Percentiles rank a stretch among this genome's conserved stretches.
Evolutionary conservation across 331 rosid genomes (phyloP).

Genomic region (Quercus tomentella): DNA sequence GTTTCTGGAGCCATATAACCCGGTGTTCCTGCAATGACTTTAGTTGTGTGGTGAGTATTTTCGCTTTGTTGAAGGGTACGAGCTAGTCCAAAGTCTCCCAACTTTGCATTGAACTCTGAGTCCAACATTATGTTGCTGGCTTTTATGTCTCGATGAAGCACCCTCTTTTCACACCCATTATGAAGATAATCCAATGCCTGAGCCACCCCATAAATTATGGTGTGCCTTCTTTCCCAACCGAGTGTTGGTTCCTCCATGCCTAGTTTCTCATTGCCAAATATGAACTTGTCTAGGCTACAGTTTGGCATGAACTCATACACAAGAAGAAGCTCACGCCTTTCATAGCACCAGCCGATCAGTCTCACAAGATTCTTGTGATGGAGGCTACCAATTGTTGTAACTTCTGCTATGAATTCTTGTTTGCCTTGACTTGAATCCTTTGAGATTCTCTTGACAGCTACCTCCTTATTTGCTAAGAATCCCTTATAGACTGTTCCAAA

Average conservation of each 20-base stretch:
- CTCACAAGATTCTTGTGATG: conserved; percentile 70
- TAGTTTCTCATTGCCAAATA: conserved; percentile 23
- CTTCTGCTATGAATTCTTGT: conserved; percentile 76
- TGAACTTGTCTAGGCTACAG: conserved; percentile 63
- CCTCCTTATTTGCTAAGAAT: conserved; percentile 26
- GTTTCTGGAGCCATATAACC: conserved; percentile 89
- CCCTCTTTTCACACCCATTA: conserved; percentile 54
- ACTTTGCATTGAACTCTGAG: conserved; percentile 41
- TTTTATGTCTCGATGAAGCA: conserved; percentile 76
- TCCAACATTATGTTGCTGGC: conserved; percentile 78
- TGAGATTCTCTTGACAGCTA: conserved; percentile 69
- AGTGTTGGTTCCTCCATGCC: conserved; percentile 9
- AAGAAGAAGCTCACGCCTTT: conserved; percentile 57
- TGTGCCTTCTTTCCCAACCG: conserved; percentile 45
- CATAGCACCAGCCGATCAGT: conserved; percentile 77
- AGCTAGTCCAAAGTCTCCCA: conserved; percentile 86
- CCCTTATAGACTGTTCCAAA: conserved; percentile 72
- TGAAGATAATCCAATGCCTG: conserved; percentile 76
- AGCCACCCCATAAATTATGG: conserved; percentile 56
- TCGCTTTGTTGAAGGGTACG: conserved; percentile 46
- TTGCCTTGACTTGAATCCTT: conserved; percentile 66
- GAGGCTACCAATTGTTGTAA: conserved; percentile 70
- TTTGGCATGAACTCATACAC: conserved; percentile 79
- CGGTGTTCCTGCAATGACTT: conserved; percentile 75
- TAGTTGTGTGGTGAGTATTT: conserved; percentile 70